phyloP scores from a whole-genome alignment of 805 yeast genomes.

The Candida hispaniensis region DNA sequence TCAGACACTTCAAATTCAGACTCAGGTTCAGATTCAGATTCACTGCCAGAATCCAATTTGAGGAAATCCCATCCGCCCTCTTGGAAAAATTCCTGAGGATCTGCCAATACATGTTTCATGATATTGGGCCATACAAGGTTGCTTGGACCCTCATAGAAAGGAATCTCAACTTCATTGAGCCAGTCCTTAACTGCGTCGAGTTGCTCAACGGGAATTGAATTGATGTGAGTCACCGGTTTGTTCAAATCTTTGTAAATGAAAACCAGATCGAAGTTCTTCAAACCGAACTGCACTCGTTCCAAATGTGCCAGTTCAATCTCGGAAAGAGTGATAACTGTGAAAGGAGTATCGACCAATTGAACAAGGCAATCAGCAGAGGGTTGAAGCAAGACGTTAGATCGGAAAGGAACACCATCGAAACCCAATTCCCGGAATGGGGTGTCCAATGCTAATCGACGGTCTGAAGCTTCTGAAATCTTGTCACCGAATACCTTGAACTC shows the following conservation, averaged over 20 bases:
- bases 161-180: conserved; percentile 96
- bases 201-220: conserved; percentile 87
- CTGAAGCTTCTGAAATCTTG: conserved; percentile 77
- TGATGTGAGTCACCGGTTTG: conserved; percentile 81
- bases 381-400: conserved; percentile 88
- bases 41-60: conserved; percentile 78
- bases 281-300: conserved; percentile 95
- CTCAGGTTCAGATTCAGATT: conserved; percentile 60
- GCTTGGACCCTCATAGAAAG: conserved; percentile 87
- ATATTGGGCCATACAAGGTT: conserved; percentile 92
- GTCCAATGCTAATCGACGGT: conserved; percentile 78
- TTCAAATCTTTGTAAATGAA: conserved; percentile 87
- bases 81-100: conserved; percentile 85
- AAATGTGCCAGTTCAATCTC: conserved; percentile 92
- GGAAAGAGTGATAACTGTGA: conserved; percentile 76
- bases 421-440: conserved; percentile 93
- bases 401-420: conserved; percentile 92
- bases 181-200: conserved; percentile 90
- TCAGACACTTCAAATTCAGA: conserved; percentile 55
- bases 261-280: conserved; percentile 94
- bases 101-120: conserved; percentile 85
- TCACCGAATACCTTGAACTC: conserved; percentile 87
- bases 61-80: conserved; percentile 97
- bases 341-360: conserved; percentile 91
- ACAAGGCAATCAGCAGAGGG: conserved; percentile 96